phyloP scores from a whole-genome alignment of 2,329 filamentous ascomycete genomes.

The Anthostomella pinea region DNA sequence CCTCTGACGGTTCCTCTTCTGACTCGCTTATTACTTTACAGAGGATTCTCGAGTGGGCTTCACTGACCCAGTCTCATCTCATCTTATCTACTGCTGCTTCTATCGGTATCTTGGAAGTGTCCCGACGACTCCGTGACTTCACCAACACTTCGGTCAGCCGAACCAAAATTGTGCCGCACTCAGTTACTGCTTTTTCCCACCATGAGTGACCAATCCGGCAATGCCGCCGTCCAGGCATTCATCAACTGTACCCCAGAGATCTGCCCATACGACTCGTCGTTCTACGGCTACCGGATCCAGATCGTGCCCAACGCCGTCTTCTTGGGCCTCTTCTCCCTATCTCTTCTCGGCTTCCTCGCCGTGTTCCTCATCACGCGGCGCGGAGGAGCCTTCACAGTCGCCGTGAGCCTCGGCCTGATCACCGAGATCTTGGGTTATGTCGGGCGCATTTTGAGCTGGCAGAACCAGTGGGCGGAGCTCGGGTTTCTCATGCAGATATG shows the following conservation, averaged over 20 bases:
- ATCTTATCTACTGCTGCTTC: too few relatives aligned
- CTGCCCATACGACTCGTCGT: constrained; percentile 25
- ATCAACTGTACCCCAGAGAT: constrained; percentile 16
- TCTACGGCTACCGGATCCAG: constrained; percentile 53
- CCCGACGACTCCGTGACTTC: too few relatives aligned
- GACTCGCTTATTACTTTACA: too few relatives aligned
- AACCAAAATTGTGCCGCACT: too few relatives aligned
- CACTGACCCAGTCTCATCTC: too few relatives aligned
- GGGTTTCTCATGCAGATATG: constrained; percentile 57
- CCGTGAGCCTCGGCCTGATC: constrained; percentile 51
- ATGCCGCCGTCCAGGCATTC: constrained; percentile 2
- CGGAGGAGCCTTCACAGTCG: constrained; percentile 49
- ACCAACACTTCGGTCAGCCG: too few relatives aligned
- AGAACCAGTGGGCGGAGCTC: constrained; percentile 48
- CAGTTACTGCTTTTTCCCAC: background rate
- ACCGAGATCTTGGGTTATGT: constrained; percentile 59
- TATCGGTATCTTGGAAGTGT: too few relatives aligned
- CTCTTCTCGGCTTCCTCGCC: constrained; percentile 39
- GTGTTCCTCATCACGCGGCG: constrained; percentile 43
- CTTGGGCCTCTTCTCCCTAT: constrained; percentile 47
- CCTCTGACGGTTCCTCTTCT: too few relatives aligned
- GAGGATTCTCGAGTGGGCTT: too few relatives aligned
- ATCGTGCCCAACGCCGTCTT: constrained; percentile 53
- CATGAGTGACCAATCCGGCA: constrained; percentile 9
- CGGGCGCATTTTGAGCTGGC: constrained; percentile 53